phyloP scores from a whole-genome alignment of 345 rosid species.

The Moricandia moricandioides region DNA sequence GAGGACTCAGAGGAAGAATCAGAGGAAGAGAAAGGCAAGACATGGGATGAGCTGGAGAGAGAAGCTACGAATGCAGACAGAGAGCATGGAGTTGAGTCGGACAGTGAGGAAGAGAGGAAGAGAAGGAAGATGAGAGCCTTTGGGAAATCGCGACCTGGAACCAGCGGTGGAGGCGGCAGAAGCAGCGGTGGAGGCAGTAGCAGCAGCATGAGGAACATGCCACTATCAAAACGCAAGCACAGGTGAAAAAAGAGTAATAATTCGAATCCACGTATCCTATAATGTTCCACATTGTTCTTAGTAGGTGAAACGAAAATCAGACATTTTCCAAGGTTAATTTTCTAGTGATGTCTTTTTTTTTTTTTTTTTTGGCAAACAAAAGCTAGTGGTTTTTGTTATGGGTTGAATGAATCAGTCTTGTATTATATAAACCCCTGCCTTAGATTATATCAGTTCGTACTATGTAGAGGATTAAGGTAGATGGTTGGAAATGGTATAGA shows the following conservation, averaged over 20 bases:
- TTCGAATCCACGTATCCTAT: not conserved
- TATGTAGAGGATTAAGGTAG: too few species aligned
- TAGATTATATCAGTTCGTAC: not conserved
- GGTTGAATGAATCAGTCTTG: conserved; percentile 18
- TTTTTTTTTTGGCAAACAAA: conserved; percentile 10
- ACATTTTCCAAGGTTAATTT: conserved; percentile 1
- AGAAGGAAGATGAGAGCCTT: conserved; percentile 83
- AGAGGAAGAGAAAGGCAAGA: conserved; percentile 91
- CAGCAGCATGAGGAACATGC: conserved; percentile 34
- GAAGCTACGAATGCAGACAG: conserved; percentile 94
- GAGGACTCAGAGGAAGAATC: conserved; percentile 69
- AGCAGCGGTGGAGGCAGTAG: conserved; percentile 30
- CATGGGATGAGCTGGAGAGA: conserved; percentile 98
- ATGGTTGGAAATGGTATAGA: not conserved
- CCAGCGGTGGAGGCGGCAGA: conserved; percentile 29
- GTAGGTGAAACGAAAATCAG: conserved; percentile 14
- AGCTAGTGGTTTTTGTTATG: conserved; percentile 21
- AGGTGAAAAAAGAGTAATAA: not conserved
- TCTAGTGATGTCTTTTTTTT: not conserved
- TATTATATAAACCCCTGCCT: conserved; percentile 1
- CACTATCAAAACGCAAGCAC: conserved; percentile 35
- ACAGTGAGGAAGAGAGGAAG: conserved; percentile 90
- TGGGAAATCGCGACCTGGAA: conserved; percentile 68
- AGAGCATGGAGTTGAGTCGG: conserved; percentile 80
- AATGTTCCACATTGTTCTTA: not conserved